Percentiles rank a stretch among this genome's conserved stretches.
Conservation (phyloP, 768 basidiomycete genomes). For the Termitomyces sp. region DNA sequence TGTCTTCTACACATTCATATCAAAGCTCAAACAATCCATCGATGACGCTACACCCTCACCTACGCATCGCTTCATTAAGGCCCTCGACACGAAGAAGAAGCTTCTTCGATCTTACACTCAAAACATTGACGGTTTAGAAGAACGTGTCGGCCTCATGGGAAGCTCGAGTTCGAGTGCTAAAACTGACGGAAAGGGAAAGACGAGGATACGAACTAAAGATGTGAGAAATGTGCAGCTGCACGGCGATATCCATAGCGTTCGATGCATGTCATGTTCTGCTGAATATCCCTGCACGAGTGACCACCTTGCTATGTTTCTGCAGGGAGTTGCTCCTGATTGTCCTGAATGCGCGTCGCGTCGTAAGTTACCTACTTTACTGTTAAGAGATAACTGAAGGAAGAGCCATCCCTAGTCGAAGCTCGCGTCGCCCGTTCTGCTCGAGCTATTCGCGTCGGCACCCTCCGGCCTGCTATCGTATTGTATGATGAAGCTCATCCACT, state of each 20-base stretch:
- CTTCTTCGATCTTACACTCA: constrained; percentile 92
- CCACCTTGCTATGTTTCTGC: constrained; percentile 56
- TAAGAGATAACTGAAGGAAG: constrained; percentile 6
- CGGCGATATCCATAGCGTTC: constrained; percentile 88
- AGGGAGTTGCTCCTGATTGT: constrained; percentile 77
- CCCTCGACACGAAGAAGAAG: constrained; percentile 77
- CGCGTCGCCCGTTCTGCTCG: constrained; percentile 82
- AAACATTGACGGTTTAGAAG: constrained; percentile 96
- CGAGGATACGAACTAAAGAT: constrained; percentile 60
- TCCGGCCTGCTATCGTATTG: constrained; percentile 90
- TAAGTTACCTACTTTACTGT: constrained; percentile 31
- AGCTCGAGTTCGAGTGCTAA: constrained; percentile 51
- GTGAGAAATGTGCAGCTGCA: constrained; percentile 91
- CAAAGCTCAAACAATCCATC: constrained; percentile 79
- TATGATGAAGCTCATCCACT: constrained; percentile 93
- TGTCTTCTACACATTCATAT: constrained; percentile 93
- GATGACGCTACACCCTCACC: constrained; percentile 75
- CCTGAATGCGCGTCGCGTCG: constrained; percentile 80
- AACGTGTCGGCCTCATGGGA: constrained; percentile 67
- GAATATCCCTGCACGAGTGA: constrained; percentile 66
- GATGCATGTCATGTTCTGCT: constrained; percentile 81
- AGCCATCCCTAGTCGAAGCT: constrained; percentile 47
- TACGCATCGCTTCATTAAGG: constrained; percentile 86
- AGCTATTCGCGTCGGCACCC: constrained; percentile 70
- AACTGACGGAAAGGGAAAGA: constrained; percentile 58